Conservation (phyloP, 495 filamentous ascomycete species). For the Penicillium turbatum region DNA sequence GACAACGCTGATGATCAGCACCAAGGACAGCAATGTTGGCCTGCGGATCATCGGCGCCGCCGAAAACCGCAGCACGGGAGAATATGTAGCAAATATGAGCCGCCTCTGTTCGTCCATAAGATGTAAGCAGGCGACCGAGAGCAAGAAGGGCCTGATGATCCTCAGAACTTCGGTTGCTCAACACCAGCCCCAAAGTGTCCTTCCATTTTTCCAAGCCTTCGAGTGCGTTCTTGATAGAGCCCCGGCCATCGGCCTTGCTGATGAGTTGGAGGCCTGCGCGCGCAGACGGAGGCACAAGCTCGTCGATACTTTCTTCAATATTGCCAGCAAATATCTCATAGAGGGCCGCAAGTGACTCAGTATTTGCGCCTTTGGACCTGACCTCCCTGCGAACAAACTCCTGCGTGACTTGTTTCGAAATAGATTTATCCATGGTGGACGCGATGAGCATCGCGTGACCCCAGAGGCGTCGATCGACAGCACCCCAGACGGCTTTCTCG, state of each 20-base stretch:
- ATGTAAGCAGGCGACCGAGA: constrained; percentile 76
- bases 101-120: constrained; percentile 84
- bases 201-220: constrained; percentile 90
- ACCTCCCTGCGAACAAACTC: constrained; percentile 94
- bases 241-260: constrained; percentile 59
- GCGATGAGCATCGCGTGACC: constrained; percentile 92
- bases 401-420: constrained; percentile 89
- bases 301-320: constrained; percentile 89
- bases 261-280: constrained; percentile 88
- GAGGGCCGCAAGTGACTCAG: constrained; percentile 79
- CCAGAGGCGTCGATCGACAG: constrained; percentile 92
- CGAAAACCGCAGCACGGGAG: constrained; percentile 57
- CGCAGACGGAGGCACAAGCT: constrained; percentile 92
- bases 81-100: constrained; percentile 85
- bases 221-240: constrained; percentile 63
- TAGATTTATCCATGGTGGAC: constrained; percentile 60
- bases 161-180: constrained; percentile 79
- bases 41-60: constrained; percentile 77
- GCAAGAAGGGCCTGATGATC: constrained; percentile 73
- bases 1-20: constrained; percentile 65
- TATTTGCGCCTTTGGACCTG: constrained; percentile 67
- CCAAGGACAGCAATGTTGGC: constrained; percentile 79
- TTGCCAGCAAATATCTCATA: constrained; percentile 95
- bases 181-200: constrained; percentile 78
- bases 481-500: constrained; percentile 89